Evolutionary conservation across 306 rosid genomes (phyloP).

Genomic region (Abrus precatorius): DNA sequence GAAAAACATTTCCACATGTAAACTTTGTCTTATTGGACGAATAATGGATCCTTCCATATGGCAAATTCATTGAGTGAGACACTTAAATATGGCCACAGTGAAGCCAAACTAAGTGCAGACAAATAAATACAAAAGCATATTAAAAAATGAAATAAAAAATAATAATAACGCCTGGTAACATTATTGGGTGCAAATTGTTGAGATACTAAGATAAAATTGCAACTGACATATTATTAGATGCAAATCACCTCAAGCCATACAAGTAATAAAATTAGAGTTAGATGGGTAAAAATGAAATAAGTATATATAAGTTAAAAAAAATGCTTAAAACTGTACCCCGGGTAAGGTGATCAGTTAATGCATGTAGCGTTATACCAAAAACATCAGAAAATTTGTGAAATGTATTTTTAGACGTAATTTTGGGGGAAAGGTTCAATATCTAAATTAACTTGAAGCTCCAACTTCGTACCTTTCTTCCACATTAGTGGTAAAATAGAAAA

Average conservation of each 20-base stretch:
- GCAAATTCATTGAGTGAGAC: slow-evolving; percentile 37
- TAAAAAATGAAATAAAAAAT: not conserved
- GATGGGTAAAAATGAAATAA: slow-evolving; percentile 2
- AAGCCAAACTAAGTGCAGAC: not conserved
- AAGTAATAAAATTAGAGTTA: not conserved
- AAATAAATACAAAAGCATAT: not conserved
- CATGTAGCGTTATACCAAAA: too few relatives aligned
- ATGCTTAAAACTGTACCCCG: not conserved
- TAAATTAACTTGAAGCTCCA: too few relatives aligned
- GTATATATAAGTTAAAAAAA: not conserved
- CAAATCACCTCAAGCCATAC: not conserved
- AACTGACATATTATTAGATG: not conserved
- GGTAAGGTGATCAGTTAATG: too few relatives aligned
- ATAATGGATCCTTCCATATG: slow-evolving; percentile 42
- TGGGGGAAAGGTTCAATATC: not conserved
- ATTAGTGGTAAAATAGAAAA: too few relatives aligned
- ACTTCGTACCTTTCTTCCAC: too few relatives aligned
- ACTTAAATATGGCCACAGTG: slow-evolving; percentile 26
- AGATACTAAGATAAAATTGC: not conserved
- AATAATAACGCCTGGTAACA: not conserved
- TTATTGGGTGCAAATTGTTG: not conserved
- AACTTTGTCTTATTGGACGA: slow-evolving; percentile 46
- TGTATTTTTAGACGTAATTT: not conserved
- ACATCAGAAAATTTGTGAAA: not conserved
- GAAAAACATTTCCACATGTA: slow-evolving; percentile 46